These are phyloP conservation scores for Brassica rapa DNA, from an alignment of 345 rosid genomes.

Conservation along the genomic window DNA sequence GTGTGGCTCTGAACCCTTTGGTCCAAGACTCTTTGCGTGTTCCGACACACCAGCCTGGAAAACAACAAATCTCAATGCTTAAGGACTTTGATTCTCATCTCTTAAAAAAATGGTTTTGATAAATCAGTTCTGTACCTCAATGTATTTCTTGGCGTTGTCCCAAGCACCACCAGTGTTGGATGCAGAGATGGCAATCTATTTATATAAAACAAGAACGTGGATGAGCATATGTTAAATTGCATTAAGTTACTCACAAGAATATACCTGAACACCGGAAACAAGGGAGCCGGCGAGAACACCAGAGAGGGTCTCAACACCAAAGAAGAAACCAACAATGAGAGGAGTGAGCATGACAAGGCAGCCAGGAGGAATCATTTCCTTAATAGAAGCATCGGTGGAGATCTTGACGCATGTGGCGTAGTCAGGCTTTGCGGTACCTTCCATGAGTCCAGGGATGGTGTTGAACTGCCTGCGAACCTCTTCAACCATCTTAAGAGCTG, in stretches of 20 bases:
- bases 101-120: neutral
- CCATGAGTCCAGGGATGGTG: slow-evolving; percentile 94
- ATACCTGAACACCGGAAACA: slow-evolving; percentile 94
- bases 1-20: slow-evolving; percentile 95
- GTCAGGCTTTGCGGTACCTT: slow-evolving; percentile 42
- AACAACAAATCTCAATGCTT: neutral
- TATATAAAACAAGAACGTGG: neutral
- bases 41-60: slow-evolving; percentile 85
- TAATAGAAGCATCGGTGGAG: too few relatives aligned
- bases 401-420: too few relatives aligned
- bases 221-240: neutral
- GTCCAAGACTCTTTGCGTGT: slow-evolving; percentile 88
- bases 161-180: slow-evolving; percentile 98
- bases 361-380: too few relatives aligned
- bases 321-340: slow-evolving; percentile 76
- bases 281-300: slow-evolving; percentile 93
- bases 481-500: slow-evolving; percentile 96
- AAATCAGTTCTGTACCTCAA: slow-evolving; percentile 52
- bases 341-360: too few relatives aligned
- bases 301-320: slow-evolving; percentile 87
- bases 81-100: neutral
- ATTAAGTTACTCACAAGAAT: slow-evolving; percentile 2
- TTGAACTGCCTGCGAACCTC: slow-evolving; percentile 95
- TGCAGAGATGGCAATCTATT: slow-evolving; percentile 89
- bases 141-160: slow-evolving; percentile 98